Base-by-base conservation (phyloP, 139 green algal genomes). In the Ettlia oleoabundans region DNA sequence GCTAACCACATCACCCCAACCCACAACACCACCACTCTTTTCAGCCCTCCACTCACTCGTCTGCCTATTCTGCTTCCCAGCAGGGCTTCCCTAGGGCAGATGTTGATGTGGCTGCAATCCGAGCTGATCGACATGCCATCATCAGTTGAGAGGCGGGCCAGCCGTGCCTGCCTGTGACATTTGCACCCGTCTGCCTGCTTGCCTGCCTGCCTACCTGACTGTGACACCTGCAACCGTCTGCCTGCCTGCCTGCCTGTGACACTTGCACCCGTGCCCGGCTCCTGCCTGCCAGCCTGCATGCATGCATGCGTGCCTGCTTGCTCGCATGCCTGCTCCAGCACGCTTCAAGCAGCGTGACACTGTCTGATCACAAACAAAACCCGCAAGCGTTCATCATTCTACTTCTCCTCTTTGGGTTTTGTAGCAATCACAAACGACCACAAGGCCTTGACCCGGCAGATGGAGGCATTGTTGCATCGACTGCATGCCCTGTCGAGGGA, bases 1-100 rank as follows among this genome's bases (percentile, higher is more conserved):
- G n/a, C n/a, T n/a, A n/a, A n/a, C n/a, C n/a, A n/a, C n/a, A n/a
- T n/a, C n/a, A n/a, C n/a, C n/a, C n/a, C n/a, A n/a, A n/a, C n/a
- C n/a, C n/a, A n/a, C n/a, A n/a, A n/a, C n/a, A n/a, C n/a, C n/a
- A n/a, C n/a, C n/a, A n/a, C n/a, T n/a, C n/a, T n/a, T n/a, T n/a
- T n/a, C n/a, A n/a, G n/a, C n/a, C n/a, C n/a, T n/a, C n/a, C n/a
- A n/a, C n/a, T n/a, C n/a, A n/a, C n/a, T n/a, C n/a, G n/a, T n/a
- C n/a, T n/a, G n/a, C n/a, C n/a, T n/a, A n/a, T 58, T 3, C 32
- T 51, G 5, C 51, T 52, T 26, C 18, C 28, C 0, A 0, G 72
- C 85, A 98, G 94, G 94, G 94, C 30, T 98, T 91, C 53, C 94
- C 94, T 0, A 71, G 94, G 1, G 74, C 85, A 33, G 93, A 98